Evolutionary conservation across 306 rosid genomes (phyloP).

Genomic region (Quercus wislizeni): DNA sequence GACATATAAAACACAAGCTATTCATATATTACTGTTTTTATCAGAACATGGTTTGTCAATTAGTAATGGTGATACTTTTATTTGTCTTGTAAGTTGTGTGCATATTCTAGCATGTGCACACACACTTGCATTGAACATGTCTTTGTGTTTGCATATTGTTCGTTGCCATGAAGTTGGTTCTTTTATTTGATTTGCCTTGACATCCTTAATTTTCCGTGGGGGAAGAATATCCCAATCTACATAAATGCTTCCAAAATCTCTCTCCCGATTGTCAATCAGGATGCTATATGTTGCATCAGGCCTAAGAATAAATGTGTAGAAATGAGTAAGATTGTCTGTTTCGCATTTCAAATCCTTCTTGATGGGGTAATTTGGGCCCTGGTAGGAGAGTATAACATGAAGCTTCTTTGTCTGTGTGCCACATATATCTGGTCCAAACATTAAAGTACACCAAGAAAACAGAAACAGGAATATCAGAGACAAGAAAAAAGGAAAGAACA

Average conservation of each 20-base stretch:
- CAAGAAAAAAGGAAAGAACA: background rate
- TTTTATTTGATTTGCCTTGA: conserved; percentile 33
- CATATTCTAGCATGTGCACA: too few species aligned
- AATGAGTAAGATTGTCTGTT: conserved; percentile 93
- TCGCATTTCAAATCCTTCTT: conserved; percentile 95
- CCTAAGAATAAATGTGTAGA: conserved; percentile 87
- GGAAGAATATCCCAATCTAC: conserved; percentile 66
- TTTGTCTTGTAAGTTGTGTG: too few species aligned
- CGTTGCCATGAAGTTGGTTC: too few species aligned
- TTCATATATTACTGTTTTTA: too few species aligned
- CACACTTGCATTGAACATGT: too few species aligned
- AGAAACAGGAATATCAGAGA: conserved; percentile 23
- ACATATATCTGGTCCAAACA: conserved; percentile 98
- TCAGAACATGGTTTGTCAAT: too few species aligned
- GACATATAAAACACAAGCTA: too few species aligned
- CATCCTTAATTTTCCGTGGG: conserved; percentile 50
- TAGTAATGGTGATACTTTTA: too few species aligned
- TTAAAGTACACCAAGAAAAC: conserved; percentile 47
- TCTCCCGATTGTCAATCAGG: conserved; percentile 82
- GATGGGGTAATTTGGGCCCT: conserved; percentile 93
- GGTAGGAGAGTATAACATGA: conserved; percentile 84
- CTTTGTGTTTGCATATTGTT: too few species aligned
- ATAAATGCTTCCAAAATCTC: conserved; percentile 60
- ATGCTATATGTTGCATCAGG: conserved; percentile 90
- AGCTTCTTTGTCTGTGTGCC: conserved; percentile 94